phyloP scores from a whole-genome alignment of 2,329 filamentous ascomycete species.

The Fusarium annulatum region DNA sequence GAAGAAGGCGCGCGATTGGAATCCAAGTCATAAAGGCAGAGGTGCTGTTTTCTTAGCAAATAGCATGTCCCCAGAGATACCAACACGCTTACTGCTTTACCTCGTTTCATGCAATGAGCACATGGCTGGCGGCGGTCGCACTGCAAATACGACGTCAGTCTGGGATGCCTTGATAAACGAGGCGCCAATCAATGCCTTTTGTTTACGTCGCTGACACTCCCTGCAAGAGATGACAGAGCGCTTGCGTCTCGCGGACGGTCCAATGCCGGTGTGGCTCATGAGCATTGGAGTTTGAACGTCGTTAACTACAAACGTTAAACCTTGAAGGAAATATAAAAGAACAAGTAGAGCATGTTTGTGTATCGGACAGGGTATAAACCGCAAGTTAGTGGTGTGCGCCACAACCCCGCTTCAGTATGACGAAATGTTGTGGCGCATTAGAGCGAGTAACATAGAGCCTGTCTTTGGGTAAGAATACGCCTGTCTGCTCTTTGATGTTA shows the following conservation, averaged over 20 bases:
- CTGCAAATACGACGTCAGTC: background rate
- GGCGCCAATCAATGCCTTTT: background rate
- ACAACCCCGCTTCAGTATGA: background rate
- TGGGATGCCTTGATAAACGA: background rate
- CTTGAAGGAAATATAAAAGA: background rate
- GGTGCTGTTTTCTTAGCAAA: fast-evolving
- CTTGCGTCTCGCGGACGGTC: background rate
- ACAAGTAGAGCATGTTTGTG: background rate
- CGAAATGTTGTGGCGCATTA: background rate
- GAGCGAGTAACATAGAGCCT: too few relatives aligned
- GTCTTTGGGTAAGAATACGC: too few relatives aligned
- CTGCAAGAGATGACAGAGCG: background rate
- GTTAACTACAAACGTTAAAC: background rate
- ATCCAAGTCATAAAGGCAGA: background rate
- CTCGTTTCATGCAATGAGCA: background rate
- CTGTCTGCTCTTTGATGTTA: too few relatives aligned
- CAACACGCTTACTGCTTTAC: background rate
- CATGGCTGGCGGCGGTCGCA: background rate
- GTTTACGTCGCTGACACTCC: background rate
- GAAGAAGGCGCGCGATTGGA: background rate
- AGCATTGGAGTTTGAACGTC: fast-evolving
- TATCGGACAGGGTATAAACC: background rate
- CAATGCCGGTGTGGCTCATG: background rate
- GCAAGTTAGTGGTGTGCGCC: background rate
- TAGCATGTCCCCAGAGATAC: fast-evolving